Evolutionary conservation across 2,329 filamentous ascomycete species (phyloP).

Genomic region (Epichloe sylvatica): DNA sequence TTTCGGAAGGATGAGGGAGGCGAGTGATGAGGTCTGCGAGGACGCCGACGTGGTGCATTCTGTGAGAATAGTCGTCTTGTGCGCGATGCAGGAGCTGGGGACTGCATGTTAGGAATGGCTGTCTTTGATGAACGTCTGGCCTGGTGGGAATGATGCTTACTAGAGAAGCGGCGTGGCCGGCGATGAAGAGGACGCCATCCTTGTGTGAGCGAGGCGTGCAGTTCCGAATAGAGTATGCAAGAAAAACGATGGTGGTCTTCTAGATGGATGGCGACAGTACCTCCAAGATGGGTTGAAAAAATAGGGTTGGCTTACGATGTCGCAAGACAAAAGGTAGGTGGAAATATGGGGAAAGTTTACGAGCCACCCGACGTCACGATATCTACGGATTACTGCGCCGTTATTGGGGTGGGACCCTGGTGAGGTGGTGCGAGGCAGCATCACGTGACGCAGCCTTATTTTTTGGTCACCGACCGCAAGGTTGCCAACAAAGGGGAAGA

Average conservation of each 20-base stretch:
- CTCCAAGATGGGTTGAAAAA: background rate
- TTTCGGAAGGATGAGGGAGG: conserved; percentile 88
- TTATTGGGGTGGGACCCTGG: too few relatives aligned
- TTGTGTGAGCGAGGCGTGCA: background rate
- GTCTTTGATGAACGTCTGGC: background rate
- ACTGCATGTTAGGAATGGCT: background rate
- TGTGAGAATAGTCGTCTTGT: conserved; percentile 81
- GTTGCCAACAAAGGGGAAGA: background rate
- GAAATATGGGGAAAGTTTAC: background rate
- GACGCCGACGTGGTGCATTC: conserved; percentile 83
- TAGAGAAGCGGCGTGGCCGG: conserved; percentile 57
- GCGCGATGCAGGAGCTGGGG: conserved; percentile 68
- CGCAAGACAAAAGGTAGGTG: background rate
- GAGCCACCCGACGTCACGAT: conserved; percentile 3
- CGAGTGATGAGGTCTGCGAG: conserved; percentile 71
- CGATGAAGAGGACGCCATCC: conserved; percentile 61
- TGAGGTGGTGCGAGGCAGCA: background rate
- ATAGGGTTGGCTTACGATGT: background rate
- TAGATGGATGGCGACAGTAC: background rate
- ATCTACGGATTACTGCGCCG: background rate
- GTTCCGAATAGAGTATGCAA: background rate
- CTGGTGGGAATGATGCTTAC: conserved; percentile 26
- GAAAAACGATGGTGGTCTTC: background rate
- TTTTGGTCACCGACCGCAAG: background rate
- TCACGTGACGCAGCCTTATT: conserved; percentile 2